Evolutionary conservation across 23 red algal species (phyloP), one percentile per base, ranked within the genome.

Genomic region (Gracilaria gracilis): DNA sequence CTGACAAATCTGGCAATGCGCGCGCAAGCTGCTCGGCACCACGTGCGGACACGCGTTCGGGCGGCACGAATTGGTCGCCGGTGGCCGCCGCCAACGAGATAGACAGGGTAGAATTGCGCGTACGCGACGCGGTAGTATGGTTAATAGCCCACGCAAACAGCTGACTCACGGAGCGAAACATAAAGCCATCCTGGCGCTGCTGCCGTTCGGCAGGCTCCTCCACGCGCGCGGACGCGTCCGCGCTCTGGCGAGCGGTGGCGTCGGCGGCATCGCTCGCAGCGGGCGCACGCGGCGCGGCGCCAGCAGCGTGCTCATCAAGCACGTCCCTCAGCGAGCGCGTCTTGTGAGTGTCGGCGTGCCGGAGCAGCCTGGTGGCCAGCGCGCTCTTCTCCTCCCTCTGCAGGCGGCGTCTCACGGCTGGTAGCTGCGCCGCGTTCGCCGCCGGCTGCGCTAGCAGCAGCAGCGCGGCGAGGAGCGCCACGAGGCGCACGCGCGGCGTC

Each of bases 131-230:
- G 12, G 66, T 32, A 9, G 83, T 74, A 17, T 71, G 48, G 9
- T 87, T 74, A 17, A 87, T 75, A 2, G 83, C 83, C 83, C 83
- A 87, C 20, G 62, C 64, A 87, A 73, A 87, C 3, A 87, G 38
- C 83, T 87, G 83, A 15, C 40, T 54, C 27, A 87, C 47, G 6
- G 83, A 71, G 25, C 83, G 65, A n/a, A 87, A 71, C 21, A 35
- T 46, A 35, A 55, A 47, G 2, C 48, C 83, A 27, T 42, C 4
- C 7, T 73, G 17, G 2, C 5, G 28, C 77, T 58, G 35, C 67
- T 73, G 6, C 3, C 27, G 28, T 6, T 57, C 5, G 5, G 6
- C 38, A 9, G 16, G 13, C 67, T n/a, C 20, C 4, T 62, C 24
- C 59, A 31, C 27, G 21, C 3, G n/a, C 59, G 54, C 19, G 54